Conservation (phyloP, 2,329 filamentous ascomycete genomes). For the Colletotrichum camelliae region DNA sequence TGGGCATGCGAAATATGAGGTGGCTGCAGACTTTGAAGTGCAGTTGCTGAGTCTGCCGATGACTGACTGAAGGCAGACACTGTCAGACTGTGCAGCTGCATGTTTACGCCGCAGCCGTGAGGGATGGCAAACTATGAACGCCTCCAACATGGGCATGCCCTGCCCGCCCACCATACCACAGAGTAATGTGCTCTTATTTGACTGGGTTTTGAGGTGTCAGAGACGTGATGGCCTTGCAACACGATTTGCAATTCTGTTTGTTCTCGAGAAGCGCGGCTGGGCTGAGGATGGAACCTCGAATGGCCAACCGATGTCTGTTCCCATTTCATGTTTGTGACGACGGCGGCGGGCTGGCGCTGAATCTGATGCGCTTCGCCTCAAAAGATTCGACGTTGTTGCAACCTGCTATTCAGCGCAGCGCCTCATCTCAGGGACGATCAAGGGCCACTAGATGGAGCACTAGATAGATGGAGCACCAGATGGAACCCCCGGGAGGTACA, state of each 20-base stretch:
- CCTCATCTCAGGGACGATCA: not conserved
- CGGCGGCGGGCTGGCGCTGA: not conserved
- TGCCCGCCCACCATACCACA: not conserved
- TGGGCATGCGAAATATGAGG: not conserved
- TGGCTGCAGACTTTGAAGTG: not conserved
- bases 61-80: not conserved
- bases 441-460: not conserved
- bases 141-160: not conserved
- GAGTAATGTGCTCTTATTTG: not conserved
- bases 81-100: not conserved
- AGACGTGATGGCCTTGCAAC: not conserved
- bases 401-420: not conserved
- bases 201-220: not conserved
- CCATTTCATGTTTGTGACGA: not conserved
- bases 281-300: not conserved
- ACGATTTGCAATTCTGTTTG: slow-evolving; percentile 10
- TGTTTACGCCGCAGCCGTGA: not conserved
- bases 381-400: not conserved
- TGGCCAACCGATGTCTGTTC: not conserved
- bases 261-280: not conserved
- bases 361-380: slow-evolving; percentile 1
- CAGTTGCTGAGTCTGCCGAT: not conserved
- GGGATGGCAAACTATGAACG: not conserved
- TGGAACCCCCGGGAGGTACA: not conserved
- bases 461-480: not conserved